Evolutionary conservation across 805 yeast species (phyloP).

Genomic region (Kluyveromyces lactis): DNA sequence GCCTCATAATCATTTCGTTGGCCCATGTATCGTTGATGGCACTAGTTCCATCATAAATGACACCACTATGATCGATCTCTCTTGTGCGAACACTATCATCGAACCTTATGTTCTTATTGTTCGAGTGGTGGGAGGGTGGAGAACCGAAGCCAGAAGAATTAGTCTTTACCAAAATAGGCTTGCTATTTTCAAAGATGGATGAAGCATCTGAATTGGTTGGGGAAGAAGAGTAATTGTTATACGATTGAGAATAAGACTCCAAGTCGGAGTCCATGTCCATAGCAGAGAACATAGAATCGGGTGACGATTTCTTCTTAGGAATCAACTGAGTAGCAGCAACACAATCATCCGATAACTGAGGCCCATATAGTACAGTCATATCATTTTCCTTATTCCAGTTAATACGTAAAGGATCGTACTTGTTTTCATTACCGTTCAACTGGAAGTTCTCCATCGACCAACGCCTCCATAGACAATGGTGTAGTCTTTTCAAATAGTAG

Average conservation of each 20-base stretch:
- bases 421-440: conserved; percentile 43
- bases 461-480: conserved; percentile 88
- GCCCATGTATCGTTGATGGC: conserved; percentile 4
- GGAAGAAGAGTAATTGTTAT: conserved; percentile 11
- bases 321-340: conserved; percentile 4
- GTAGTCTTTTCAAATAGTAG: conserved; percentile 42
- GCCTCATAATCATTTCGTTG: conserved; percentile 4
- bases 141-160: not conserved
- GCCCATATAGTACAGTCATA: conserved; percentile 95
- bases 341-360: conserved; percentile 29
- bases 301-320: not conserved
- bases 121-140: not conserved
- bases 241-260: not conserved
- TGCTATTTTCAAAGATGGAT: conserved; percentile 20
- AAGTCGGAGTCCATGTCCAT: not conserved
- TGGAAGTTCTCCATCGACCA: conserved; percentile 78
- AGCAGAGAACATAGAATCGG: not conserved
- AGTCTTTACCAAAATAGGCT: conserved; percentile 6
- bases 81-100: conserved; percentile 19
- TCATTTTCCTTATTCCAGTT: conserved; percentile 95
- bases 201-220: conserved; percentile 20
- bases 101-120: conserved; percentile 13
- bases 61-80: conserved; percentile 19
- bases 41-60: conserved; percentile 11
- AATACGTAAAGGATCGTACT: conserved; percentile 74